Percentiles rank a stretch among this genome's conserved stretches.
Evolutionary conservation across 164 flowering plant species (phyloP).

Genomic region (Aristolochia californica): DNA sequence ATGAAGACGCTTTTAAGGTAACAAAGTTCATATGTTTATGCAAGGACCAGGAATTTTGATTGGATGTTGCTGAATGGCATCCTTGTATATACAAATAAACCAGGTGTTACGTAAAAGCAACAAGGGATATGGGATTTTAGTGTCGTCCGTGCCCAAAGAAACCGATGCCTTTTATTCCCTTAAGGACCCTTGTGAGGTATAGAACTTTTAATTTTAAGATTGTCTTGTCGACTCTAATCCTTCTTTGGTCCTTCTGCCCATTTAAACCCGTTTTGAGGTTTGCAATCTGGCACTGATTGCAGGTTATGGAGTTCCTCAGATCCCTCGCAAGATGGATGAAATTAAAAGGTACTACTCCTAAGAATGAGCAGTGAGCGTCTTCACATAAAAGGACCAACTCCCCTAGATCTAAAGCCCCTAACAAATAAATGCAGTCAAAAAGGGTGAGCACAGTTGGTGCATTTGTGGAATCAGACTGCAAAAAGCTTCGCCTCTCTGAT

Average conservation of each 20-base stretch:
- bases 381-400: too few relatives aligned
- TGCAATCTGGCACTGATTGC: conserved; percentile 8
- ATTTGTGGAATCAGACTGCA: too few relatives aligned
- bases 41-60: not conserved
- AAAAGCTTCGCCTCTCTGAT: too few relatives aligned
- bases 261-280: not conserved
- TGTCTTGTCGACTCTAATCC: not conserved
- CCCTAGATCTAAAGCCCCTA: too few relatives aligned
- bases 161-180: conserved; percentile 73
- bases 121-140: conserved; percentile 73
- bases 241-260: not conserved
- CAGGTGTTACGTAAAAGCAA: conserved; percentile 61
- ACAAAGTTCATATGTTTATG: not conserved
- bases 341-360: too few relatives aligned
- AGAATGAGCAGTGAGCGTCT: too few relatives aligned
- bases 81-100: too few relatives aligned
- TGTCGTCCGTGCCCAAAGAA: conserved; percentile 72
- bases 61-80: not conserved
- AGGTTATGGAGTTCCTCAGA: conserved; percentile 73
- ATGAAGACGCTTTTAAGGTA: conserved; percentile 99
- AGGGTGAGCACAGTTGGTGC: too few relatives aligned
- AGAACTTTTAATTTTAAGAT: not conserved
- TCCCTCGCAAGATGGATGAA: conserved; percentile 8
- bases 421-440: too few relatives aligned
- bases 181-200: conserved; percentile 74